These are phyloP conservation scores for Diospyros lotus DNA, from an alignment of 148 eudicot species.

Conservation along the genomic window DNA sequence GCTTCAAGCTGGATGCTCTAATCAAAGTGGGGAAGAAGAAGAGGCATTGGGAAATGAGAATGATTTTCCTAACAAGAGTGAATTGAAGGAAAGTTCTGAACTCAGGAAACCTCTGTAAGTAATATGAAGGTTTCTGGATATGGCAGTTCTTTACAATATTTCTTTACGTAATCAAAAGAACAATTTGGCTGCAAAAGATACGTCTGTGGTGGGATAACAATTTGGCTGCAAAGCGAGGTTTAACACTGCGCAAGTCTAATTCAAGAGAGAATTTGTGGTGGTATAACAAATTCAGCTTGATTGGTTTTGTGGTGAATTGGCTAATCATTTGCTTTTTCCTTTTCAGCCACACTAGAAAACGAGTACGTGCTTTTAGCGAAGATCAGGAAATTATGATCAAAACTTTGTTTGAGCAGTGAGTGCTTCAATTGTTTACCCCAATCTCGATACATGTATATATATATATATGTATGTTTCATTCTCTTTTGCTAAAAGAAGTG, in stretches of 20 bases:
- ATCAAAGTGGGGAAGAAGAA: slow-evolving; percentile 22
- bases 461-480: too few species aligned
- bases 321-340: slow-evolving; percentile 1
- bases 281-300: background rate
- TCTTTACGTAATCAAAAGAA: background rate
- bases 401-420: slow-evolving; percentile 80
- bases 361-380: slow-evolving; percentile 65
- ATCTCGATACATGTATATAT: background rate
- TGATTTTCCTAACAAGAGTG: slow-evolving; percentile 21
- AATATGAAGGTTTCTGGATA: background rate
- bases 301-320: background rate
- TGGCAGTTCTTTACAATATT: background rate
- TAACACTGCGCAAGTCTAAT: background rate
- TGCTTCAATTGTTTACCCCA: slow-evolving; percentile 15
- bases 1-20: slow-evolving; percentile 19
- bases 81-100: slow-evolving; percentile 27
- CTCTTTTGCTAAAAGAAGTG: background rate
- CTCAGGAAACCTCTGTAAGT: slow-evolving; percentile 50
- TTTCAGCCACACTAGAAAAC: slow-evolving; percentile 64
- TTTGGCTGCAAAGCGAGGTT: slow-evolving; percentile 2
- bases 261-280: background rate
- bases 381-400: slow-evolving; percentile 60
- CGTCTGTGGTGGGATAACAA: background rate
- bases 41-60: slow-evolving; percentile 11
- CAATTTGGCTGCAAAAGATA: background rate